Evolutionary conservation across 208 protist genomes (phyloP).

Genomic region (Trypanosoma brucei): DNA sequence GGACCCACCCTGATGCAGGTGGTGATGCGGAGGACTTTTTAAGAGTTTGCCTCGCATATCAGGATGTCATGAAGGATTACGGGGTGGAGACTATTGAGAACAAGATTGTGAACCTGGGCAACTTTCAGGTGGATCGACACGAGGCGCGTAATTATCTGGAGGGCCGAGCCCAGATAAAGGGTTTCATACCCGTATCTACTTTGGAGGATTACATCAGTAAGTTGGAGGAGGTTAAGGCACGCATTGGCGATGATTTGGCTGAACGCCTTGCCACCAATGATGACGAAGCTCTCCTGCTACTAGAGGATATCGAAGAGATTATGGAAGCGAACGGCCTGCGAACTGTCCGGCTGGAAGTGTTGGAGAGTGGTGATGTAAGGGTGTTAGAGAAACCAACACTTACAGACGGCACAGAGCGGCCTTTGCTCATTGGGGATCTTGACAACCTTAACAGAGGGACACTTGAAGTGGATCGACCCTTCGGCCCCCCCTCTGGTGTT

Average conservation of each 20-base stretch:
- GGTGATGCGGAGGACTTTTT: constrained; percentile 76
- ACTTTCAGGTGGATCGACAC: constrained; percentile 68
- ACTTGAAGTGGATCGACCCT: neutral
- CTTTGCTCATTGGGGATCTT: constrained; percentile 40
- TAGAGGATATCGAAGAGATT: constrained; percentile 87
- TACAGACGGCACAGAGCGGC: constrained; percentile 73
- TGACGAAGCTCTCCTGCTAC: constrained; percentile 74
- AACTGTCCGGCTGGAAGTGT: constrained; percentile 63
- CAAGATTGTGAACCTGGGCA: constrained; percentile 79
- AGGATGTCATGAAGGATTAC: constrained; percentile 86
- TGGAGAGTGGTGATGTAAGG: constrained; percentile 60
- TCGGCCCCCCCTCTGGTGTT: neutral
- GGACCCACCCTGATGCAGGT: constrained; percentile 76
- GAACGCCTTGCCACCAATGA: constrained; percentile 51
- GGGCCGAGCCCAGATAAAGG: constrained; percentile 52
- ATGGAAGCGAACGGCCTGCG: constrained; percentile 74
- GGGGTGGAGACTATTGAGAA: constrained; percentile 83
- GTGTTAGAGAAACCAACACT: constrained; percentile 39
- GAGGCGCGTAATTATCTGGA: constrained; percentile 80
- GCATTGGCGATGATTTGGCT: constrained; percentile 62
- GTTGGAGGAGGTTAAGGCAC: constrained; percentile 64
- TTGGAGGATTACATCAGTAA: constrained; percentile 77
- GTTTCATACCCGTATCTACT: constrained; percentile 80
- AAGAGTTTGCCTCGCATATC: constrained; percentile 73
- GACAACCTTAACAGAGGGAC: neutral